phyloP scores from a whole-genome alignment of 257 asterid genomes.

The Forsythia suspensa region DNA sequence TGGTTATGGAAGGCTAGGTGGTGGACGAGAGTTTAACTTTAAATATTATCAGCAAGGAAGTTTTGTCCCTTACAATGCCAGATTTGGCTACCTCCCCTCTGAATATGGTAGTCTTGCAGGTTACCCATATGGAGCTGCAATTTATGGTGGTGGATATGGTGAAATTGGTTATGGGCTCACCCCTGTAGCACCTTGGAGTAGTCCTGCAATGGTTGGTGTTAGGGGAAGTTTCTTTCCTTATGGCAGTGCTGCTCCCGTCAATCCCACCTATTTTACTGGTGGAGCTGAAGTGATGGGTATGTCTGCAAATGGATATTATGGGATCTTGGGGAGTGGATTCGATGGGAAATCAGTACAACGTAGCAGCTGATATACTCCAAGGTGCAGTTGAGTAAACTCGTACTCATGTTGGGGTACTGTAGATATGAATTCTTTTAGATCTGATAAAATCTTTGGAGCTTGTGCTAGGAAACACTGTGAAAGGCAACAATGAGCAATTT shows the following conservation, averaged over 20 bases:
- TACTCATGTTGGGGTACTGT: constrained; percentile 30
- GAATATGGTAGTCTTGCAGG: constrained; percentile 57
- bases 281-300: constrained; percentile 40
- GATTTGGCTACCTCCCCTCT: constrained; percentile 51
- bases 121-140: constrained; percentile 56
- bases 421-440: constrained; percentile 39
- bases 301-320: constrained; percentile 43
- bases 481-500: constrained; percentile 24
- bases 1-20: constrained; percentile 41
- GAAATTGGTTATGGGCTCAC: constrained; percentile 62
- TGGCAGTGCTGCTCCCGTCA: constrained; percentile 39
- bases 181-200: constrained; percentile 55
- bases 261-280: constrained; percentile 57
- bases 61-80: constrained; percentile 37
- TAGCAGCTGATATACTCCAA: constrained; percentile 42
- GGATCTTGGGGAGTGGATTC: constrained; percentile 36
- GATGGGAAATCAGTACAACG: constrained; percentile 27
- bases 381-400: constrained; percentile 33
- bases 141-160: constrained; percentile 47
- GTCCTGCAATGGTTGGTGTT: constrained; percentile 40
- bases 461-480: constrained; percentile 36
- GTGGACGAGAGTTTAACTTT: constrained; percentile 42
- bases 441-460: constrained; percentile 42
- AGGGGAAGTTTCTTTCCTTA: constrained; percentile 51
- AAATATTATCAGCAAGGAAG: constrained; percentile 40